Percentiles rank a stretch among this genome's conserved stretches.
phyloP scores from a whole-genome alignment of 148 eudicot genomes.

The Silene uniflora region DNA sequence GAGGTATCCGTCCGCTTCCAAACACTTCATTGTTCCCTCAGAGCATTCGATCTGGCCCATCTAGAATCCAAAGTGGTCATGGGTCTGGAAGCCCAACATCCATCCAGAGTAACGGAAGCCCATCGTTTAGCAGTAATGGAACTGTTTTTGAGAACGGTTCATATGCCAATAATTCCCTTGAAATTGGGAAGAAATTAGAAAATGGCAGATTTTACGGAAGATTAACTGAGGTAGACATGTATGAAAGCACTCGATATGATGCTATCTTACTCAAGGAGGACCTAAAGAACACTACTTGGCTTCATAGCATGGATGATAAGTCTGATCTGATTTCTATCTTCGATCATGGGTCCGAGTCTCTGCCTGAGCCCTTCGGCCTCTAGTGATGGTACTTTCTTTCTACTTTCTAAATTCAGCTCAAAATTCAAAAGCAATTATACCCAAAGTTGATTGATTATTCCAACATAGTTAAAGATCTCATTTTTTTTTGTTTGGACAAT shows the following conservation, averaged over 20 bases:
- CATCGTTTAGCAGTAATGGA: conserved; percentile 38
- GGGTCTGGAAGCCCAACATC: conserved; percentile 46
- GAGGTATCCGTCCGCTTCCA: conserved; percentile 62
- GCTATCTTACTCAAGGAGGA: conserved; percentile 85
- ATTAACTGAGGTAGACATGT: conserved; percentile 59
- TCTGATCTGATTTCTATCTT: conserved; percentile 70
- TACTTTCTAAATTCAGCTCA: neutral
- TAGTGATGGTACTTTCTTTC: conserved; percentile 34
- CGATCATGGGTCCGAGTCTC: conserved; percentile 72
- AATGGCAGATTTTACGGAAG: conserved; percentile 51
- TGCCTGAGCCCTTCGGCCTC: conserved; percentile 86
- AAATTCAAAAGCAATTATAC: conserved; percentile 12
- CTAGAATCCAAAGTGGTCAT: conserved; percentile 44
- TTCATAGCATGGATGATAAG: conserved; percentile 73
- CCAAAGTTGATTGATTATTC: conserved; percentile 18
- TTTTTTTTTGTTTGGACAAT: conserved; percentile 13
- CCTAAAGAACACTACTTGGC: conserved; percentile 80
- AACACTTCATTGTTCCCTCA: conserved; percentile 84
- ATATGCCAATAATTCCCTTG: conserved; percentile 38
- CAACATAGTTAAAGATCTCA: conserved; percentile 8
- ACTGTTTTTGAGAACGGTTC: conserved; percentile 39
- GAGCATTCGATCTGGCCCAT: conserved; percentile 69
- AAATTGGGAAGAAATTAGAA: conserved; percentile 53
- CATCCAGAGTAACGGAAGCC: conserved; percentile 46
- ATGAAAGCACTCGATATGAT: conserved; percentile 91